These are phyloP conservation scores for Glycine tomentella DNA, from an alignment of 306 rosid genomes.

Conservation along the genomic window DNA sequence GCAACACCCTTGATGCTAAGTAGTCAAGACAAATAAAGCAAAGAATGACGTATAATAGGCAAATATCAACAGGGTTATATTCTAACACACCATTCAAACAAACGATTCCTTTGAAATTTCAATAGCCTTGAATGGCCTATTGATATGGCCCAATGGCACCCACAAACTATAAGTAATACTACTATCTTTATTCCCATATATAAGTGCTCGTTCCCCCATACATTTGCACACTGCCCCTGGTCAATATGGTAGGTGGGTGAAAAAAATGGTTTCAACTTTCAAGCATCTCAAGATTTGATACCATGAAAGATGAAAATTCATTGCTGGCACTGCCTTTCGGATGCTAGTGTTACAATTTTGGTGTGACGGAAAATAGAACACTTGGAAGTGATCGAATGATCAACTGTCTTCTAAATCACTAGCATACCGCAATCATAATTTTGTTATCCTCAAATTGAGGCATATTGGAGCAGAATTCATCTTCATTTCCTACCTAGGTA, in stretches of 20 bases:
- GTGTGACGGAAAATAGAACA: neutral
- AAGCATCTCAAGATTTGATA: slow-evolving; percentile 39
- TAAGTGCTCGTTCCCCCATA: neutral
- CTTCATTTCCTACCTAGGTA: neutral
- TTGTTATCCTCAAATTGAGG: no score
- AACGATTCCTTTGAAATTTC: neutral
- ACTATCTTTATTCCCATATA: no score
- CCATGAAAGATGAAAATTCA: neutral
- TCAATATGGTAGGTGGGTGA: neutral
- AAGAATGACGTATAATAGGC: no score
- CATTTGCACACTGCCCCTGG: neutral
- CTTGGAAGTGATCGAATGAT: neutral
- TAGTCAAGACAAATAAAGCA: no score
- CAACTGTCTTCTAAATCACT: neutral
- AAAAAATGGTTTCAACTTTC: neutral
- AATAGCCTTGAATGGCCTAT: slow-evolving; percentile 1
- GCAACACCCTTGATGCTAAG: no score
- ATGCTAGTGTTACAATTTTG: slow-evolving; percentile 15
- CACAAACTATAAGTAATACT: neutral
- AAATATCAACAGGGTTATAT: no score
- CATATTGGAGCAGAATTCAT: neutral
- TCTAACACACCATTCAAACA: no score
- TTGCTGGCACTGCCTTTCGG: neutral
- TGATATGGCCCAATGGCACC: slow-evolving; percentile 28
- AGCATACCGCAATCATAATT: no score